These are phyloP conservation scores for Aspergillus conjunctus DNA, from an alignment of 495 filamentous ascomycete species.

Conservation along the genomic window DNA sequence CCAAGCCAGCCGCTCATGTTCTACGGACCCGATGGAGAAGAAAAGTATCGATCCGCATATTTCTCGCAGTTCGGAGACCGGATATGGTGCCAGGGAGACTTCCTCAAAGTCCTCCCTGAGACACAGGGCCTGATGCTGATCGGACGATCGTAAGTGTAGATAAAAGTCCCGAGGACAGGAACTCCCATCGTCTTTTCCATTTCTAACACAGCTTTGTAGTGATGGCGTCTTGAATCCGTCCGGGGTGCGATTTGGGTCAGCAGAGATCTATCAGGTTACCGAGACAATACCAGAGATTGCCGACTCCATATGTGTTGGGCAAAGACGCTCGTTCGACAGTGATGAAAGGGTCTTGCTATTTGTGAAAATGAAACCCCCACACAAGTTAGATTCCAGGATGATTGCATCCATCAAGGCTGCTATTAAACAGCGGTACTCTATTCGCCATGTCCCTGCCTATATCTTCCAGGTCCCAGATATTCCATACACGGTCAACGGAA, in stretches of 20 bases:
- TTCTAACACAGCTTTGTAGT: too few relatives aligned
- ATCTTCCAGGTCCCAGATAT: slow-evolving; percentile 81
- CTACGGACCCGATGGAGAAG: slow-evolving; percentile 60
- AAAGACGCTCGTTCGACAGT: slow-evolving; percentile 62
- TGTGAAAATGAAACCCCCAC: slow-evolving; percentile 63
- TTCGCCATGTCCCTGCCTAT: slow-evolving; percentile 73
- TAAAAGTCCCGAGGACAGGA: too few relatives aligned
- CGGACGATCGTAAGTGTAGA: too few relatives aligned
- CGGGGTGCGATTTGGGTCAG: slow-evolving; percentile 74
- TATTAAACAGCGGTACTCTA: slow-evolving; percentile 63
- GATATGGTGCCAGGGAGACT: slow-evolving; percentile 84
- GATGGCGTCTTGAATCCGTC: slow-evolving; percentile 78
- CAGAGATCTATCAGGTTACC: slow-evolving; percentile 76
- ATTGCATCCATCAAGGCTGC: slow-evolving; percentile 60
- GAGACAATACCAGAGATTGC: slow-evolving; percentile 65
- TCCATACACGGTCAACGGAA: slow-evolving; percentile 79
- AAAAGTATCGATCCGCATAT: slow-evolving; percentile 67
- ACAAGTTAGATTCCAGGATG: too few relatives aligned
- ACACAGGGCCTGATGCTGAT: too few relatives aligned
- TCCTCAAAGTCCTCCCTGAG: slow-evolving; percentile 65
- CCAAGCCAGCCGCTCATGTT: slow-evolving; percentile 74
- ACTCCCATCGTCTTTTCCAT: too few relatives aligned
- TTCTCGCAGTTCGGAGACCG: slow-evolving; percentile 65
- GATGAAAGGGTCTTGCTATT: slow-evolving; percentile 79
- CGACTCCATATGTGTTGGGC: slow-evolving; percentile 75